Percentiles rank a stretch among this genome's conserved stretches.
These are phyloP conservation scores for Starmerella potacharoeniae DNA, from an alignment of 805 yeast species.

Conservation along the genomic window DNA sequence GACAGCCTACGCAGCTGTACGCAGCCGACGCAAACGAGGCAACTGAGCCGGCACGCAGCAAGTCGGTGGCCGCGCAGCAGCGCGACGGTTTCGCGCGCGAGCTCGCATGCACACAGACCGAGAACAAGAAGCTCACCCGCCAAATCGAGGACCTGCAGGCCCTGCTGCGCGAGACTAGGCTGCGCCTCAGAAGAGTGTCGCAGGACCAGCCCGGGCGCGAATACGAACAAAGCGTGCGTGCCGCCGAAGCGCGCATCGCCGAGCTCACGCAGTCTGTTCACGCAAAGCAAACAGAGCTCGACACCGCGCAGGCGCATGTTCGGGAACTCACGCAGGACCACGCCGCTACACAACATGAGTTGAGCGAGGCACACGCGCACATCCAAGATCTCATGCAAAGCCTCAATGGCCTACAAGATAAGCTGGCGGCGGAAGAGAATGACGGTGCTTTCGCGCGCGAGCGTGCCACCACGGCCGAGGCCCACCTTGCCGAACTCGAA, in stretches of 20 bases:
- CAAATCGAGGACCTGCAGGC: background rate
- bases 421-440: background rate
- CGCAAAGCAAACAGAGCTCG: background rate
- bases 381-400: background rate
- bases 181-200: background rate
- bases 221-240: background rate
- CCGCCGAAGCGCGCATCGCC: background rate
- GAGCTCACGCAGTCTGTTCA: background rate
- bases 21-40: background rate
- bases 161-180: background rate
- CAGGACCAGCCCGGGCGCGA: background rate
- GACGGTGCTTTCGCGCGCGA: background rate
- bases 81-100: conserved; percentile 1
- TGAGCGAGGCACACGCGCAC: background rate
- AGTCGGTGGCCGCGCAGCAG: background rate
- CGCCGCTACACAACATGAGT: background rate
- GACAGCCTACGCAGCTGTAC: background rate
- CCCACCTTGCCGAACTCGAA: background rate
- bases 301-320: background rate
- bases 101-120: background rate
- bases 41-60: background rate
- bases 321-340: background rate
- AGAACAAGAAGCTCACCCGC: background rate
- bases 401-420: background rate
- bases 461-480: background rate